These are phyloP conservation scores for Leishmania tropica DNA, from an alignment of 208 protist genomes.

Conservation along the genomic window DNA sequence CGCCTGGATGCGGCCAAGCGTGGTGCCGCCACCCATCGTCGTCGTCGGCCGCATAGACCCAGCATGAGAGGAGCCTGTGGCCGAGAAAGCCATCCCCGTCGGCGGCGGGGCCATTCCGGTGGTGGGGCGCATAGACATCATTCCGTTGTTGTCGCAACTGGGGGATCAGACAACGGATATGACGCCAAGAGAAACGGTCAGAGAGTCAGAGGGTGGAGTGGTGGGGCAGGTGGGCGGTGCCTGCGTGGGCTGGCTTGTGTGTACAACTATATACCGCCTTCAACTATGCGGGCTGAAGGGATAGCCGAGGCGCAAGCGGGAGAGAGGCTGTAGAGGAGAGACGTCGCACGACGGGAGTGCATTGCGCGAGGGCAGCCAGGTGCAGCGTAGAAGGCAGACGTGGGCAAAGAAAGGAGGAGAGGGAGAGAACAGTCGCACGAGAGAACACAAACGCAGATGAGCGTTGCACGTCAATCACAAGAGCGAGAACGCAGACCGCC, in stretches of 20 bases:
- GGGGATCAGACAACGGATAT: background rate
- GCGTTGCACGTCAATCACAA: no score
- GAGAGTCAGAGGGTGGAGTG: background rate
- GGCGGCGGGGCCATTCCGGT: conserved; percentile 74
- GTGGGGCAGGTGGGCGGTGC: background rate
- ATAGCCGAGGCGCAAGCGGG: background rate
- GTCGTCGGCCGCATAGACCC: conserved; percentile 75
- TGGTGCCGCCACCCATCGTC: conserved; percentile 90
- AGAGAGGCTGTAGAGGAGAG: background rate
- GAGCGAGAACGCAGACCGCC: no score
- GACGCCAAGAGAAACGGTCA: background rate
- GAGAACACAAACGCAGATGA: background rate
- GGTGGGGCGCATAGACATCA: conserved; percentile 36
- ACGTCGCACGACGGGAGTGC: background rate
- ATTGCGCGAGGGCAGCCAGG: background rate
- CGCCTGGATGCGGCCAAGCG: conserved; percentile 86
- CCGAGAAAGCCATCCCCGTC: conserved; percentile 34
- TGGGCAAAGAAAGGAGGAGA: background rate
- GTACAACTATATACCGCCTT: background rate
- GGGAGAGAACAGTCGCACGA: background rate
- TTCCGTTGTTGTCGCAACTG: background rate
- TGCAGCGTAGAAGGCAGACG: no score
- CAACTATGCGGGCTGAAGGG: background rate
- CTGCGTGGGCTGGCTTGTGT: background rate
- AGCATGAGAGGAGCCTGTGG: conserved; percentile 37